Percentiles rank a stretch among this genome's conserved stretches.
phyloP scores from a whole-genome alignment of 148 eudicot genomes.

The Rhododendron molle region DNA sequence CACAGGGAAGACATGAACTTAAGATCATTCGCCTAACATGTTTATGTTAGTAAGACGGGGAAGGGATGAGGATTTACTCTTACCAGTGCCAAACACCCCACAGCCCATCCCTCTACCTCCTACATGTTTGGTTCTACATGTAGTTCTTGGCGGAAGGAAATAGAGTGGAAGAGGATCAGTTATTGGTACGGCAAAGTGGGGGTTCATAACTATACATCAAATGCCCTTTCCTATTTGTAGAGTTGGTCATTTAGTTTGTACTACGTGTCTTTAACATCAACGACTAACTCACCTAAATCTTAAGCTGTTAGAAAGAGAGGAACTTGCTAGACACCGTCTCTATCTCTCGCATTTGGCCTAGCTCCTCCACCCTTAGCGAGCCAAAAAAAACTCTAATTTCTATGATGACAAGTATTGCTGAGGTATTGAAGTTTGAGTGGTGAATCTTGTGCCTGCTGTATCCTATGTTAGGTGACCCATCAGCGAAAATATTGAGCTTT shows the following conservation, averaged over 20 bases:
- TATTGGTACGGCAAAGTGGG: not conserved
- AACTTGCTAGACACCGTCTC: not conserved
- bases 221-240: no score
- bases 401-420: not conserved
- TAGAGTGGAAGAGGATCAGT: not conserved
- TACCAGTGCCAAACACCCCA: not conserved
- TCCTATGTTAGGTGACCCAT: not conserved
- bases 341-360: not conserved
- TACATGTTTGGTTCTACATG: not conserved
- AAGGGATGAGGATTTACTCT: not conserved
- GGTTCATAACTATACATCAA: not conserved
- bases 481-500: not conserved
- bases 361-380: not conserved
- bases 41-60: not conserved
- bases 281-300: not conserved
- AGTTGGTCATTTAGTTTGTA: not conserved
- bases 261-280: not conserved
- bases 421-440: not conserved
- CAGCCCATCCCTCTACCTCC: not conserved
- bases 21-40: not conserved
- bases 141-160: not conserved
- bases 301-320: not conserved
- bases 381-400: not conserved
- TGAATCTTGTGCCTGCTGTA: not conserved
- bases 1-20: not conserved